These are phyloP conservation scores for Macrolepiota dolichaula DNA, from an alignment of 768 basidiomycete genomes.

Conservation along the genomic window DNA sequence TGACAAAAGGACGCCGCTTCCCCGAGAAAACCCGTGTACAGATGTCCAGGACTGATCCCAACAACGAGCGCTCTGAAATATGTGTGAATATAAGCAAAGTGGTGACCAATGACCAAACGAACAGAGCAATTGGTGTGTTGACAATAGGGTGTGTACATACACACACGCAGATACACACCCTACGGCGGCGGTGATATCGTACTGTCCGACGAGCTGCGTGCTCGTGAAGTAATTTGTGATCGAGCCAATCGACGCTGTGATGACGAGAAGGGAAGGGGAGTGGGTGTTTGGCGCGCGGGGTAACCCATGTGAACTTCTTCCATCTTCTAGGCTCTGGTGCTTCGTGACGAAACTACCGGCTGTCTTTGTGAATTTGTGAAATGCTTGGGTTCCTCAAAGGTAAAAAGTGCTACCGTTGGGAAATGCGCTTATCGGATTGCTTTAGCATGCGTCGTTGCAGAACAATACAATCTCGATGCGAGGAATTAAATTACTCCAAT, in stretches of 20 bases:
- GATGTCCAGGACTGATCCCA: slow-evolving; percentile 75
- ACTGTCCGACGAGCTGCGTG: slow-evolving; percentile 58
- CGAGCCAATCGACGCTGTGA: slow-evolving; percentile 71
- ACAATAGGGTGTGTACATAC: not conserved
- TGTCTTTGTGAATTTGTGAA: slow-evolving; percentile 55
- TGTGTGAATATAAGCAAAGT: not conserved
- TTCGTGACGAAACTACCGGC: slow-evolving; percentile 33
- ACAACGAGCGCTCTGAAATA: slow-evolving; percentile 69
- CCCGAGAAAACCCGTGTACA: slow-evolving; percentile 69
- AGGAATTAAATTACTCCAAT: slow-evolving; percentile 51
- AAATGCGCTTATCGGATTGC: slow-evolving; percentile 46
- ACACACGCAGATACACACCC: slow-evolving; percentile 49
- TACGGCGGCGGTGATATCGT: slow-evolving; percentile 75
- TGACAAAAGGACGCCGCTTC: slow-evolving; percentile 69
- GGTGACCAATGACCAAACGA: not conserved
- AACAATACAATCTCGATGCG: not conserved
- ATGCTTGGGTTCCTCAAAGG: slow-evolving; percentile 65
- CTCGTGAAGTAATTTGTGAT: slow-evolving; percentile 72
- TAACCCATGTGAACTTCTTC: not conserved
- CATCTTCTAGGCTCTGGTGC: not conserved
- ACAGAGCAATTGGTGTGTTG: not conserved
- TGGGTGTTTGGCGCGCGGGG: not conserved
- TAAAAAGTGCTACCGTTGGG: slow-evolving; percentile 67
- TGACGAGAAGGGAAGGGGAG: slow-evolving; percentile 47
- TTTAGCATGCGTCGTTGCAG: not conserved